phyloP scores from a whole-genome alignment of 441 rosid species.

The Capsella rubella region DNA sequence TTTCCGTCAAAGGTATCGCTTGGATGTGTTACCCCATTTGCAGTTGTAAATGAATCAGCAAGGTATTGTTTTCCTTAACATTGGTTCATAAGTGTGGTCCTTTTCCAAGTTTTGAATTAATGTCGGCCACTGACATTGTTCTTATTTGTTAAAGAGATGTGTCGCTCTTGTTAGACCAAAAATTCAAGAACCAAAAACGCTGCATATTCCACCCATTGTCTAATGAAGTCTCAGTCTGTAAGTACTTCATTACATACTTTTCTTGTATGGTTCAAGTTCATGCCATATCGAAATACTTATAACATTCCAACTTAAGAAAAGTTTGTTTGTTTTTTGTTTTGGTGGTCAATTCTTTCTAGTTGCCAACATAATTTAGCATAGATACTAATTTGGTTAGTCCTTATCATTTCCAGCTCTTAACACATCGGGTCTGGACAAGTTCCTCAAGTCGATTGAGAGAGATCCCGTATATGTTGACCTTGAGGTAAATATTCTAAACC shows the following conservation, averaged over 20 bases:
- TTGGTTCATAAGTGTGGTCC: background rate
- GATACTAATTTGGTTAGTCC: constrained; percentile 11
- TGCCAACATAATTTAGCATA: background rate
- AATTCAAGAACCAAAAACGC: constrained; percentile 59
- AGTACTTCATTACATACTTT: constrained; percentile 35
- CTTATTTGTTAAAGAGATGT: constrained; percentile 60
- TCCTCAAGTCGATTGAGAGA: constrained; percentile 74
- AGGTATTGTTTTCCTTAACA: constrained; percentile 50
- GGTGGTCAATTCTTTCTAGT: background rate
- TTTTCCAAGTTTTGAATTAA: background rate
- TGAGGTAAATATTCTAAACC: constrained; percentile 57
- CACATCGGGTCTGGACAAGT: constrained; percentile 67
- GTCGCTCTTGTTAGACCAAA: constrained; percentile 78
- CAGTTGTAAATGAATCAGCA: constrained; percentile 78
- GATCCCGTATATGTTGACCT: constrained; percentile 71
- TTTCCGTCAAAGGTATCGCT: constrained; percentile 66
- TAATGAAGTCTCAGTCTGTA: constrained; percentile 81
- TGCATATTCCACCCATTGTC: constrained; percentile 93
- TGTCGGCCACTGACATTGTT: constrained; percentile 5
- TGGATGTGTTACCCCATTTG: constrained; percentile 93
- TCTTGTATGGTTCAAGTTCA: background rate
- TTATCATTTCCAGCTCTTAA: constrained; percentile 61
- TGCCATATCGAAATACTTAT: background rate
- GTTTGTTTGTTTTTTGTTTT: background rate
- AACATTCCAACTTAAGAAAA: background rate